These are phyloP conservation scores for Glaciozyma martinii DNA, from an alignment of 768 basidiomycete species.

Conservation along the genomic window DNA sequence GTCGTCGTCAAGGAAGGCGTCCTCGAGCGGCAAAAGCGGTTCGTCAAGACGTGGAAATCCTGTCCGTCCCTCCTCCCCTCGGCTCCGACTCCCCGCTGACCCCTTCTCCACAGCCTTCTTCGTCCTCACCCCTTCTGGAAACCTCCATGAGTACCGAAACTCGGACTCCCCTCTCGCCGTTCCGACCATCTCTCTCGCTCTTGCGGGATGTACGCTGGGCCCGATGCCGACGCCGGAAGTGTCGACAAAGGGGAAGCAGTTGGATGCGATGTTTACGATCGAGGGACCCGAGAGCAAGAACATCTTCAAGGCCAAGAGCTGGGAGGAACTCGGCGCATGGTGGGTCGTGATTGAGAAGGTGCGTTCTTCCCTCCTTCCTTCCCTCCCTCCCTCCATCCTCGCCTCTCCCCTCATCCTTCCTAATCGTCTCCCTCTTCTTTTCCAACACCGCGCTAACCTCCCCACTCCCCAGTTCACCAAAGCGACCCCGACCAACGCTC, in stretches of 20 bases:
- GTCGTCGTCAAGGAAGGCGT: conserved; percentile 12
- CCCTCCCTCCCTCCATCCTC: background rate
- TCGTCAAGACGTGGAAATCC: conserved; percentile 22
- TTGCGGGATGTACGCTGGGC: conserved; percentile 21
- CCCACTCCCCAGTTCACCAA: background rate
- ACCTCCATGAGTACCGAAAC: conserved; percentile 18
- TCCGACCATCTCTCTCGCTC: conserved; percentile 14
- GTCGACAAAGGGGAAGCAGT: background rate
- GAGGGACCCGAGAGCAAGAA: conserved; percentile 15
- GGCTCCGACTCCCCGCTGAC: background rate
- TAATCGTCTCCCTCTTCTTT: background rate
- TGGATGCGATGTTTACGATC: conserved; percentile 27
- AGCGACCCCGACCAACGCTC: too few species aligned
- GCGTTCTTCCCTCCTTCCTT: background rate
- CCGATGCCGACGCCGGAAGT: conserved; percentile 27
- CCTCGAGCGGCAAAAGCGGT: conserved; percentile 27
- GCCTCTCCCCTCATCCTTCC: background rate
- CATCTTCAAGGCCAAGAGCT: conserved; percentile 17
- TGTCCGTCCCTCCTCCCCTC: conserved; percentile 4
- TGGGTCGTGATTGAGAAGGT: conserved; percentile 17
- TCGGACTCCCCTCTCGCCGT: background rate
- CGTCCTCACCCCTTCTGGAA: conserved; percentile 25
- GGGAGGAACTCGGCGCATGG: conserved; percentile 28
- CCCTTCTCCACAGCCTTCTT: conserved; percentile 12
- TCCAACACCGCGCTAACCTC: background rate